These are phyloP conservation scores for Furcasterigmium sp. DNA, from an alignment of 2,329 filamentous ascomycete genomes.

Conservation along the genomic window DNA sequence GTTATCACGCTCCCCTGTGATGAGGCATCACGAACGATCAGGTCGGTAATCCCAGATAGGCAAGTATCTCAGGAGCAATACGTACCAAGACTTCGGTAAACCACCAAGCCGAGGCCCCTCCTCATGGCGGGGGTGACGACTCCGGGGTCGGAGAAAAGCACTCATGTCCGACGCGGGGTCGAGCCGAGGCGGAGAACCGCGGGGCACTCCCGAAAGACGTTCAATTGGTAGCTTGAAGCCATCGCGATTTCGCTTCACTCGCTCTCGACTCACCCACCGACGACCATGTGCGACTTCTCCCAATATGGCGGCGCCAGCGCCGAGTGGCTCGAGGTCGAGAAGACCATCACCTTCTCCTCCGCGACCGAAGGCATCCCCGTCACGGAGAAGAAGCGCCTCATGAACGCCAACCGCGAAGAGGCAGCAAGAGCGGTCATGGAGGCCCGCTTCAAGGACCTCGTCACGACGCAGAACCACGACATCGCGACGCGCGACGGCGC, in stretches of 20 bases:
- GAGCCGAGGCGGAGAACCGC: no score
- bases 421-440: constrained; percentile 19
- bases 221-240: no score
- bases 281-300: neutral
- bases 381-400: neutral
- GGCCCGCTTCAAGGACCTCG: constrained; percentile 20
- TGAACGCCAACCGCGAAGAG: neutral
- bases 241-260: neutral
- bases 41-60: no score
- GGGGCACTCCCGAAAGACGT: no score
- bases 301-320: neutral
- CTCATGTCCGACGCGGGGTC: no score
- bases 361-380: neutral
- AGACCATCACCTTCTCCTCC: neutral
- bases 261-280: neutral
- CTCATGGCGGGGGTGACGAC: no score
- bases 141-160: no score
- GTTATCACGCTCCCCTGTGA: no score
- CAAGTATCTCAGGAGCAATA: no score
- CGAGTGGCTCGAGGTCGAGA: neutral
- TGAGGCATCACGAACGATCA: no score
- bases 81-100: no score
- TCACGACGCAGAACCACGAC: constrained; percentile 26
- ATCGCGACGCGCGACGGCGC: constrained; percentile 39
- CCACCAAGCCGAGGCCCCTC: no score